Base-by-base conservation (phyloP, 2,329 filamentous ascomycete species). In the Fusarium keratoplasticum region DNA sequence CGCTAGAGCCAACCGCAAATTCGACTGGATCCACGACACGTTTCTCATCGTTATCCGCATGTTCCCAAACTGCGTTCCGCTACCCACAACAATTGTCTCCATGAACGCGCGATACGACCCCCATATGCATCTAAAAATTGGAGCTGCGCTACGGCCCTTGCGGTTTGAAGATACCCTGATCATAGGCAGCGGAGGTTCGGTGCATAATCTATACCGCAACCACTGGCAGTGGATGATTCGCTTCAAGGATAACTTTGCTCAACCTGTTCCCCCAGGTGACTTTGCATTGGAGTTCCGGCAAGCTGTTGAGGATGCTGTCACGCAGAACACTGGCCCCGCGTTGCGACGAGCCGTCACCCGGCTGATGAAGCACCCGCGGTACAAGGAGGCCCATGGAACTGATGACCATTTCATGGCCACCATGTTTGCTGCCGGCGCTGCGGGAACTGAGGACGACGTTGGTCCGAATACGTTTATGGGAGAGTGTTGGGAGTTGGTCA, bases 361-460 rank as follows among this genome's bases (percentile, higher is more conserved):
- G 42, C 77, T 93, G 73, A 92, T 93, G 90, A 92, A 93, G 83
- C 89, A 92, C 76, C 90, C 91, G 0, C 83, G 84, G 66, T 93
- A 88, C 78, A 82, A 91, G n/a, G 90, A 92, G 76, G 91, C 91
- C 0, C 91, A 93, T 82, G 90, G 86, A 13, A 93, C 91, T 0
- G 91, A 94, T 77, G 92, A 93, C 78, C 91, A 93, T 77, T 93
- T 91, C 73, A 92, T 93, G 88, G 83, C 90, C 20, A 86, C 89
- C 4, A 84, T 90, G 76, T 93, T 93, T 81, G 87, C 91, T 0
- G 89, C 90, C 0, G 91, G 91, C 83, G 87, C 4, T 83, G 83
- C 33, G 86, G 90, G 2, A 0, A 85, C 85, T 29, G 76, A 80
- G 64, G 85, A 86, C 22, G 87, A 89, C 78, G 80, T 83, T 64